A percentile compares a stretch with the other conserved stretches of the same genome.
These are phyloP conservation scores for Dactylella cylindrospora DNA, from an alignment of 2,329 filamentous ascomycete genomes.

Conservation along the genomic window DNA sequence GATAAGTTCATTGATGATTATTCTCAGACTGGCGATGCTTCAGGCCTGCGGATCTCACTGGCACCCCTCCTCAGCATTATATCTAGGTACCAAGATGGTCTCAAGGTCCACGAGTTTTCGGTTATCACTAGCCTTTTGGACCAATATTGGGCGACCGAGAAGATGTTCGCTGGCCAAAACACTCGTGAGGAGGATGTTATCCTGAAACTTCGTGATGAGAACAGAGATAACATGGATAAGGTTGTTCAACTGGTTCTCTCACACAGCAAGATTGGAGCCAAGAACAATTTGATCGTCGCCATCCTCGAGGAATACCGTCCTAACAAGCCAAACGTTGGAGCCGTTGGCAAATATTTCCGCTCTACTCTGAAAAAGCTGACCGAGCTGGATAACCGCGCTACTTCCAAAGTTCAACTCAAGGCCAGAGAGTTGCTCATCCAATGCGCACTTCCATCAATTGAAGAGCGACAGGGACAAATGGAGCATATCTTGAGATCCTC, in stretches of 20 bases:
- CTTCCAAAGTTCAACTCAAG: conserved; percentile 95
- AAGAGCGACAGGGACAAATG: conserved; percentile 94
- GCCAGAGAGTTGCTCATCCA: conserved; percentile 96
- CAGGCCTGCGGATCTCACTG: conserved; percentile 71
- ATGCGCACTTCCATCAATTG: conserved; percentile 90
- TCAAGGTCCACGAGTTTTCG: conserved; percentile 85
- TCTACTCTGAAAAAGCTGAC: conserved; percentile 79
- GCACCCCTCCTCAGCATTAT: conserved; percentile 76
- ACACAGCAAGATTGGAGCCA: conserved; percentile 85
- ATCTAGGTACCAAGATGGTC: conserved; percentile 76
- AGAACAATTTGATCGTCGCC: conserved; percentile 89
- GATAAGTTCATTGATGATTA: conserved; percentile 87
- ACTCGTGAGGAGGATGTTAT: conserved; percentile 91
- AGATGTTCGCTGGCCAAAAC: conserved; percentile 77
- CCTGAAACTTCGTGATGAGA: conserved; percentile 87
- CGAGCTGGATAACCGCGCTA: conserved; percentile 80
- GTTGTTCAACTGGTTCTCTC: conserved; percentile 89
- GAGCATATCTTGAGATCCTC: conserved; percentile 96
- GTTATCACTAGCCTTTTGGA: conserved; percentile 79
- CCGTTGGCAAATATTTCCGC: conserved; percentile 84
- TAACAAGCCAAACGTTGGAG: conserved; percentile 86
- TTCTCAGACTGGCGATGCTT: conserved; percentile 70
- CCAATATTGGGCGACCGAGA: conserved; percentile 79
- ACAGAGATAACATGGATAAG: conserved; percentile 85
- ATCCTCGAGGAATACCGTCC: conserved; percentile 93